Base-by-base conservation (phyloP, 2,329 filamentous ascomycete species). In the Ascomycota sp. region DNA sequence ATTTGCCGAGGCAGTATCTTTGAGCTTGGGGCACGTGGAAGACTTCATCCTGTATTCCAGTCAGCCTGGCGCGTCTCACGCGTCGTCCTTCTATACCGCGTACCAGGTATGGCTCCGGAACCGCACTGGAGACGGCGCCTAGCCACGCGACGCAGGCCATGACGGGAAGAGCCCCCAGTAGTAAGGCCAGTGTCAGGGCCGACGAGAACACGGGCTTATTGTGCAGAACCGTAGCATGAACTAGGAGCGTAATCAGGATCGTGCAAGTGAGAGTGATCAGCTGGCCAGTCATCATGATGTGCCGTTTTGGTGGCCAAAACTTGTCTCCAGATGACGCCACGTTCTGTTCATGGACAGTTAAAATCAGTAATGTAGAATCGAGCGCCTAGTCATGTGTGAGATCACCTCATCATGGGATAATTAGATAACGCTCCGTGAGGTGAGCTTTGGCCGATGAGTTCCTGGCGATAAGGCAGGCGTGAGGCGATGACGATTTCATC, bases 1-100 rank as follows among this genome's bases (percentile, higher is more conserved):
- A 92, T 31, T 65, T 65, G 8, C 76, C 74, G 25, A 65, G 50
- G 50, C 85, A 94, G 50, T 93, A 98, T 20, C 68, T 70, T 43
- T 92, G 81, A 0, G 83, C 83, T 53, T 98, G 89, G 0, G 82
- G 80, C 15, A 94, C 75, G 48, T 98, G 81, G 37, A 89, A 91
- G 20, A 82, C 59, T 46, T 91, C 81, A 47, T 91, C 81, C 79
- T 86, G 21, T 4, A 8, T 1, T 2, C 0, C 2, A 5, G n/a
- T 50, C 7, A 48, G 36, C 17, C 15, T 4, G 20, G 4, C 15
- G 2, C 3, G 23, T 22, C 21, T 20, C 8, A 20, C 6, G n/a
- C 11, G 8, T 4, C 6, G 7, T 12, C 19, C 8, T 25, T 7
- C 4, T n/a, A 23, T 3, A n/a, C 10, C 10, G 35, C 53, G 35